phyloP scores from a whole-genome alignment of 257 asterid species.

The Sherardia arvensis region DNA sequence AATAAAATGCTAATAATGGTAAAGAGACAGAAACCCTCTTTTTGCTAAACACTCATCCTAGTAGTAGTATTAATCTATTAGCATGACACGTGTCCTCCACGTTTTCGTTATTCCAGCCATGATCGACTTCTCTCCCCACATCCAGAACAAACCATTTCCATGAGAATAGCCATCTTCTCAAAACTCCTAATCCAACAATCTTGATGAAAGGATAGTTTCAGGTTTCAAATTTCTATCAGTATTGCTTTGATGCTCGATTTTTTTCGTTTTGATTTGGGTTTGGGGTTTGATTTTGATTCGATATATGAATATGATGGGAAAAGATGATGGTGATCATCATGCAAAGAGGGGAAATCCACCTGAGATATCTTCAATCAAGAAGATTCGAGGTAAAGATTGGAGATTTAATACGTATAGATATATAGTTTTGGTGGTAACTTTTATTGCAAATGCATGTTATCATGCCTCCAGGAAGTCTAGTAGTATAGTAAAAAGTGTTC shows the following conservation, averaged over 20 bases:
- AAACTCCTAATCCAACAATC: background rate
- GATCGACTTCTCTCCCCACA: constrained; percentile 1
- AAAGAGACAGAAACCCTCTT: no score
- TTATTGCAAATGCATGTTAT: constrained; percentile 65
- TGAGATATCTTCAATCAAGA: constrained; percentile 48
- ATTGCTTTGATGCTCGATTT: background rate
- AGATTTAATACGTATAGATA: constrained; percentile 46
- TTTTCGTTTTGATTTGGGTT: background rate
- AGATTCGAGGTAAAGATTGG: constrained; percentile 64
- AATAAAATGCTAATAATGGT: no score
- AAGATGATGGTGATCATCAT: constrained; percentile 13
- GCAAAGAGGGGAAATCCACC: constrained; percentile 43
- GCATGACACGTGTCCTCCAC: constrained; percentile 11
- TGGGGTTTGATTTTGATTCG: background rate
- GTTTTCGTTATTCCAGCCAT: constrained; percentile 34
- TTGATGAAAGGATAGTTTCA: background rate
- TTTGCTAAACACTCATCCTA: no score
- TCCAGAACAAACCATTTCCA: background rate
- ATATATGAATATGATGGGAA: constrained; percentile 4
- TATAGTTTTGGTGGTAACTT: constrained; percentile 58
- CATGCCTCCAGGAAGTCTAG: constrained; percentile 89
- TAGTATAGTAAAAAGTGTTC: constrained; percentile 80
- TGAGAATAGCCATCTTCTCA: background rate
- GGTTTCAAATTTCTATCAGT: background rate
- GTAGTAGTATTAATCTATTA: no score